Evolutionary conservation across 257 asterid genomes (phyloP).

Genomic region (Cordia subcordata): DNA sequence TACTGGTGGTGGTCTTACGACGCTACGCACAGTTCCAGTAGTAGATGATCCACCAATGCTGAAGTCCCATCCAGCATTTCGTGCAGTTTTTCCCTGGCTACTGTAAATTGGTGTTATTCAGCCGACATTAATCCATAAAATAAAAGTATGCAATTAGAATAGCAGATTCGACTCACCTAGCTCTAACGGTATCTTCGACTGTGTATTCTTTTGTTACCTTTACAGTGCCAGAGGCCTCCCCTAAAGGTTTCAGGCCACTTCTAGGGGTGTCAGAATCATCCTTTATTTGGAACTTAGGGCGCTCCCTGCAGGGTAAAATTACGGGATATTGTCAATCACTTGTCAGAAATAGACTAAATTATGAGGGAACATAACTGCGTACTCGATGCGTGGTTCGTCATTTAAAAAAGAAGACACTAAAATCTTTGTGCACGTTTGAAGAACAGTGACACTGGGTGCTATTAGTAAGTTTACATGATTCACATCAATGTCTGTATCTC

Average conservation of each 20-base stretch:
- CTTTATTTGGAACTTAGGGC: conserved; percentile 42
- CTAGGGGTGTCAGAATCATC: conserved; percentile 36
- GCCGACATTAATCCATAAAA: conserved; percentile 16
- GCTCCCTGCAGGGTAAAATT: conserved; percentile 37
- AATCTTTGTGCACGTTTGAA: not conserved
- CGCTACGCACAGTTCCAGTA: conserved; percentile 82
- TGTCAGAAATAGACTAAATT: not conserved
- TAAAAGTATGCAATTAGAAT: conserved; percentile 3
- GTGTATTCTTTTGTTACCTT: conserved; percentile 39
- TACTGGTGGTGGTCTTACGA: conserved; percentile 83
- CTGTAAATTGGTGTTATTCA: conserved; percentile 29
- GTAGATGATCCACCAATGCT: conserved; percentile 75
- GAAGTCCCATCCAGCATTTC: conserved; percentile 95
- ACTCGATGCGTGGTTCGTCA: not conserved
- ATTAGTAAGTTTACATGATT: not conserved
- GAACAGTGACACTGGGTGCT: not conserved
- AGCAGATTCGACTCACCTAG: conserved; percentile 43
- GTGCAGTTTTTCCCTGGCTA: conserved; percentile 58
- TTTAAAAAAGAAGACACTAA: not conserved
- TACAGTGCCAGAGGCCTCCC: conserved; percentile 49
- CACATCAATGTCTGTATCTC: too few relatives aligned
- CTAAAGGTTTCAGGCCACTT: conserved; percentile 29
- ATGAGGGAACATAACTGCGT: not conserved
- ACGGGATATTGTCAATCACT: not conserved
- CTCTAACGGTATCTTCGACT: conserved; percentile 37